Conservation (phyloP, 768 basidiomycete genomes). For the Mycena belliarum region DNA sequence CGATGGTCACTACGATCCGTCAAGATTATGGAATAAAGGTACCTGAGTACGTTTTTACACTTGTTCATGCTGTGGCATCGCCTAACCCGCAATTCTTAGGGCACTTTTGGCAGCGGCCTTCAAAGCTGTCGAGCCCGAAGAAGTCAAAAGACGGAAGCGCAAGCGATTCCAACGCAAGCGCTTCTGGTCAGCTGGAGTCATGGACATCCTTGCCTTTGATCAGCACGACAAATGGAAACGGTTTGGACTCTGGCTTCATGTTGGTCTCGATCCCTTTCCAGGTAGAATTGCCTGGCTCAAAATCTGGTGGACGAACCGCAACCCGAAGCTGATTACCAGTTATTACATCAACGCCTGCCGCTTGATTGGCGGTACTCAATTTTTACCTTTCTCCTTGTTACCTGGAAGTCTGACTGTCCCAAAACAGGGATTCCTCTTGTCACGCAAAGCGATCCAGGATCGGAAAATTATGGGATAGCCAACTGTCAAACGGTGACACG, state of each 20-base stretch:
- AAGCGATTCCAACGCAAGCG: conserved; percentile 26
- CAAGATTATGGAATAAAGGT: conserved; percentile 22
- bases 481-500: conserved; percentile 43
- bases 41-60: conserved; percentile 18
- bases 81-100: not conserved
- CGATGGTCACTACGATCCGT: conserved; percentile 15
- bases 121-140: conserved; percentile 16
- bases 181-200: conserved; percentile 43
- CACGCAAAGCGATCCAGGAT: conserved; percentile 45
- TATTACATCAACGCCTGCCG: conserved; percentile 37
- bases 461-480: conserved; percentile 46
- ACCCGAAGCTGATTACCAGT: conserved; percentile 32
- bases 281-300: conserved; percentile 36
- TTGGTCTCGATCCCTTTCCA: conserved; percentile 36
- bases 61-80: not conserved
- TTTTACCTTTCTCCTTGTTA: not conserved
- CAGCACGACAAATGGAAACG: conserved; percentile 49
- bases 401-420: not conserved
- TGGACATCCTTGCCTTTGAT: conserved; percentile 36
- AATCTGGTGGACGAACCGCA: conserved; percentile 45
- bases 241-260: conserved; percentile 35
- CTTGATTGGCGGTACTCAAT: conserved; percentile 19
- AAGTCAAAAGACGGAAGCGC: conserved; percentile 19
- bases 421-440: conserved; percentile 40
- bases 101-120: not conserved